These are phyloP conservation scores for Leishmania tarentolae DNA, from an alignment of 208 protist genomes.

Conservation along the genomic window DNA sequence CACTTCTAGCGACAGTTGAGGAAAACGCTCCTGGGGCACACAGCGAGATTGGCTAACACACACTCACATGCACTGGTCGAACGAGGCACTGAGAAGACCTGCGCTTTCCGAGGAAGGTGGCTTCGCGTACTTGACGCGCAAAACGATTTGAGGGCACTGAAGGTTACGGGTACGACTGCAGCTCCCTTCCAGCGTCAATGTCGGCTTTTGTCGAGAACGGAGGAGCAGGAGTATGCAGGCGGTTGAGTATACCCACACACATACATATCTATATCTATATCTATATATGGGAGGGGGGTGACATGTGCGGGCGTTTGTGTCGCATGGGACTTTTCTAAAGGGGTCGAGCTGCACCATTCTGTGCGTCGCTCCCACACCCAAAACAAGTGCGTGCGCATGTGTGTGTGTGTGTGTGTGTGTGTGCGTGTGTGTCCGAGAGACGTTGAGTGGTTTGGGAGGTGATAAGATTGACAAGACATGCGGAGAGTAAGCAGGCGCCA, in stretches of 20 bases:
- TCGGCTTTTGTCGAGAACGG: not conserved
- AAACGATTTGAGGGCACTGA: not conserved
- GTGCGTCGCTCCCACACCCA: not conserved
- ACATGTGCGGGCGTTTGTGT: too few species aligned
- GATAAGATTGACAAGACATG: too few species aligned
- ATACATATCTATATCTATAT: too few species aligned
- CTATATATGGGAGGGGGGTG: too few species aligned
- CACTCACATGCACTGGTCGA: not conserved
- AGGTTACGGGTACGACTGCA: not conserved
- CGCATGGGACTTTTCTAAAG: too few species aligned
- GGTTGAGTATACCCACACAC: too few species aligned
- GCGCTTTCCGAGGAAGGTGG: not conserved
- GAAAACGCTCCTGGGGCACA: not conserved
- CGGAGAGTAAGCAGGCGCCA: not conserved
- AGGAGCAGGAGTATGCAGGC: too few species aligned
- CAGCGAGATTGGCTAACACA: not conserved
- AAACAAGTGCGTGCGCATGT: not conserved
- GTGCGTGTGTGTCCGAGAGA: not conserved
- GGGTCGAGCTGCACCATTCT: not conserved
- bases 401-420: constrained; percentile 6
- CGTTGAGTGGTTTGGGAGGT: not conserved
- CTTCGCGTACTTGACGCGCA: not conserved
- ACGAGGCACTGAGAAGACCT: not conserved
- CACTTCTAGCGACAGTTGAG: not conserved
- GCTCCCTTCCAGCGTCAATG: too few species aligned